Percentiles rank a stretch among this genome's conserved stretches.
Evolutionary conservation across 768 basidiomycete species (phyloP).

Genomic region (Pulveroboletus sp.): DNA sequence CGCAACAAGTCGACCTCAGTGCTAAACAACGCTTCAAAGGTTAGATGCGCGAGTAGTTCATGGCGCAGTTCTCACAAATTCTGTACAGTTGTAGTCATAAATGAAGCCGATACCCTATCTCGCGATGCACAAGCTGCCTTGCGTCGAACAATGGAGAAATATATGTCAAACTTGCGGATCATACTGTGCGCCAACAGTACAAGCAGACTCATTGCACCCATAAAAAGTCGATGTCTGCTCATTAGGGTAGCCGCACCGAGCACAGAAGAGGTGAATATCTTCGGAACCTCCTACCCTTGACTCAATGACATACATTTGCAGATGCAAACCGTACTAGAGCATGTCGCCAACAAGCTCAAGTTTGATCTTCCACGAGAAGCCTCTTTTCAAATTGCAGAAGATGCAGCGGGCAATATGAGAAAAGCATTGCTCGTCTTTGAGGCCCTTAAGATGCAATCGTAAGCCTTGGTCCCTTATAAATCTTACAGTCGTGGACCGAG

Average conservation of each 20-base stretch:
- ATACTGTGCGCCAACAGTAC: constrained; percentile 97
- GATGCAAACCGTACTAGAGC: constrained; percentile 76
- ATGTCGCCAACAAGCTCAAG: constrained; percentile 75
- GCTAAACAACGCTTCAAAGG: constrained; percentile 98
- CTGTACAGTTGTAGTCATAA: constrained; percentile 86
- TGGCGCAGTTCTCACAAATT: neutral
- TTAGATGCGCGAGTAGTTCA: constrained; percentile 23
- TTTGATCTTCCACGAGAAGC: constrained; percentile 80
- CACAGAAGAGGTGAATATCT: constrained; percentile 57
- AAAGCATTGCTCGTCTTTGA: constrained; percentile 94
- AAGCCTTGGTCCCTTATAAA: constrained; percentile 24
- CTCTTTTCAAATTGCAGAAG: constrained; percentile 67
- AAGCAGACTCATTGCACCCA: constrained; percentile 92
- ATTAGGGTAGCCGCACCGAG: constrained; percentile 89
- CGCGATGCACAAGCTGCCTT: constrained; percentile 97
- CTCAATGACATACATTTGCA: constrained; percentile 27
- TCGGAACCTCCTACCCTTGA: neutral
- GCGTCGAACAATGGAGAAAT: constrained; percentile 98
- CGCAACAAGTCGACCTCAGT: constrained; percentile 93
- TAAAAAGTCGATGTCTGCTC: constrained; percentile 90
- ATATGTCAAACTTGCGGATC: constrained; percentile 95
- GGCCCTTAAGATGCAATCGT: constrained; percentile 97
- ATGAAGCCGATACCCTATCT: constrained; percentile 92
- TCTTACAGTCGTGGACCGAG: neutral
- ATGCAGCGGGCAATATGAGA: constrained; percentile 86